Percentiles rank a stretch among this genome's conserved stretches.
Conservation (phyloP, 2,329 filamentous ascomycete species). For the Hypoxylon sp. region DNA sequence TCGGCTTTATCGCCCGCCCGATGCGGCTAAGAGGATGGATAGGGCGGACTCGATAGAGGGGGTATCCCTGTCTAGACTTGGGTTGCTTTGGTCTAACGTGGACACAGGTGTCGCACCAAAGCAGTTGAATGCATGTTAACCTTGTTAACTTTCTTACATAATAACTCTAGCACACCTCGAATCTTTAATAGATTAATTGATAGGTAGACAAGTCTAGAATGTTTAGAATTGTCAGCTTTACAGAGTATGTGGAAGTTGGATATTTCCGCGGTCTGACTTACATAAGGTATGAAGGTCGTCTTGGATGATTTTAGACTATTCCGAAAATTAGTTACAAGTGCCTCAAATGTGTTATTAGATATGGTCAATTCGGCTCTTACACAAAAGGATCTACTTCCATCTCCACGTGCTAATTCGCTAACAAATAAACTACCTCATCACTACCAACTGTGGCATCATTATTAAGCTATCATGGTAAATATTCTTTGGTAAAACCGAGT, state of each 20-base stretch:
- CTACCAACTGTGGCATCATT: slow-evolving; percentile 26
- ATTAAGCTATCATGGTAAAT: slow-evolving; percentile 7
- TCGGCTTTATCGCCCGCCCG: slow-evolving; percentile 23
- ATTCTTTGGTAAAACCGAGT: slow-evolving; percentile 19
- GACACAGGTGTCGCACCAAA: slow-evolving; percentile 9
- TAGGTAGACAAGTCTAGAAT: not conserved
- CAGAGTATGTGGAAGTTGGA: not conserved
- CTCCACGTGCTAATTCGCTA: slow-evolving; percentile 29
- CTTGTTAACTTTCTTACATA: slow-evolving; percentile 1
- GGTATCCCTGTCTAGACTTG: slow-evolving; percentile 30
- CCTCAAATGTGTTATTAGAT: slow-evolving; percentile 3
- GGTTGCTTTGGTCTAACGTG: not conserved
- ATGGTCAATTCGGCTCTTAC: slow-evolving; percentile 13
- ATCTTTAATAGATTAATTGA: not conserved
- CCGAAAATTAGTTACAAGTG: not conserved
- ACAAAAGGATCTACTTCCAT: slow-evolving; percentile 19
- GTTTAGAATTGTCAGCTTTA: not conserved
- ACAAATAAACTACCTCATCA: slow-evolving; percentile 23
- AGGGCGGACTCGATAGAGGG: slow-evolving; percentile 28
- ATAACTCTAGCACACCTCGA: not conserved
- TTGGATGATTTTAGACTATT: not conserved
- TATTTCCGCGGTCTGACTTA: not conserved
- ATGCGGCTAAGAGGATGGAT: slow-evolving; percentile 37
- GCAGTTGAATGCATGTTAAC: not conserved
- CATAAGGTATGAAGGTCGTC: not conserved